Evolutionary conservation across 2,329 filamentous ascomycete species (phyloP).

Genomic region (Dactylonectria macrodidyma): DNA sequence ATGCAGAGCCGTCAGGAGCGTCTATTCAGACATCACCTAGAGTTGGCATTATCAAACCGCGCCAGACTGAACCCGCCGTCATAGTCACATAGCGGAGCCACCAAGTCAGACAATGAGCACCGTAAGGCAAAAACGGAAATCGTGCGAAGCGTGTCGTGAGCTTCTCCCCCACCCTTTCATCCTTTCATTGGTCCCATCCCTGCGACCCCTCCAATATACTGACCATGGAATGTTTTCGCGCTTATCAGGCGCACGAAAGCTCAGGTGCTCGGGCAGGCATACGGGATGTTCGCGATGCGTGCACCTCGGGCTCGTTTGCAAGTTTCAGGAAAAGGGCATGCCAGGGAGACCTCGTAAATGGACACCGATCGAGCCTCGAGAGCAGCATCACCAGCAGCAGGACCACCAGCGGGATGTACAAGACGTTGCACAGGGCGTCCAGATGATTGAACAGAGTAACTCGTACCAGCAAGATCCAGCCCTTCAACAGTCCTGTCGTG

Average conservation of each 20-base stretch:
- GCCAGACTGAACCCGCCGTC: not conserved
- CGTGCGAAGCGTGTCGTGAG: slow-evolving; percentile 49
- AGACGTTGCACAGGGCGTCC: not conserved
- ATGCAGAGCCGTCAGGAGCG: too few relatives aligned
- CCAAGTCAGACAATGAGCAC: slow-evolving; percentile 30
- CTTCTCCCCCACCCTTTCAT: slow-evolving; percentile 5
- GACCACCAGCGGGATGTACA: not conserved
- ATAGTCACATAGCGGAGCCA: not conserved
- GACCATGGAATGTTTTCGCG: not conserved
- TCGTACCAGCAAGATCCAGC: slow-evolving; percentile 1
- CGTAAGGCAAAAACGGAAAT: slow-evolving; percentile 45
- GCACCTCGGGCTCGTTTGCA: slow-evolving; percentile 42
- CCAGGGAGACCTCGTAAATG: slow-evolving; percentile 49
- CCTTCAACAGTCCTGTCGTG: not conserved
- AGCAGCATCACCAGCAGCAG: slow-evolving; percentile 6
- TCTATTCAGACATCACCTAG: not conserved
- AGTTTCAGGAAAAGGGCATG: slow-evolving; percentile 47
- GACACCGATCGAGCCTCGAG: slow-evolving; percentile 30
- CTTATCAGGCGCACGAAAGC: slow-evolving; percentile 43
- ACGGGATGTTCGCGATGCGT: slow-evolving; percentile 48
- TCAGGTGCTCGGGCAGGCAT: slow-evolving; percentile 49
- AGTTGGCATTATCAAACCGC: not conserved
- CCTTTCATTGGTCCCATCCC: not conserved
- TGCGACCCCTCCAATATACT: not conserved
- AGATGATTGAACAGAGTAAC: not conserved